These are phyloP conservation scores for Lipomyces starkeyi DNA, from an alignment of 805 yeast species.

Conservation along the genomic window DNA sequence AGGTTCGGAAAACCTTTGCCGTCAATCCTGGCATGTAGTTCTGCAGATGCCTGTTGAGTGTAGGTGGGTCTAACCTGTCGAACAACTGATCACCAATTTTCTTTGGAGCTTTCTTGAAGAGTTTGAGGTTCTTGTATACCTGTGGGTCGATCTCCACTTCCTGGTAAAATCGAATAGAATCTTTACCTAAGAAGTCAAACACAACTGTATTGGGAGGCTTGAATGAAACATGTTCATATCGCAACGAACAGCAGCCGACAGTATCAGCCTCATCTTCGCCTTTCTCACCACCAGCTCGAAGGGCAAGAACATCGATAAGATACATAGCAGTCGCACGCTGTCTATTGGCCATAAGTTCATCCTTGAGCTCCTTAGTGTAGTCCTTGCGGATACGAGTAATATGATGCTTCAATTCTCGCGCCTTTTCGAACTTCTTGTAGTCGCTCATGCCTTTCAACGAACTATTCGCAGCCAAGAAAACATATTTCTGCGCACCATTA, in stretches of 20 bases:
- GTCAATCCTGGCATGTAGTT: constrained; percentile 91
- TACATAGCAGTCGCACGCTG: constrained; percentile 95
- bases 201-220: constrained; percentile 84
- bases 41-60: constrained; percentile 85
- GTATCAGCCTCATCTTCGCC: constrained; percentile 98
- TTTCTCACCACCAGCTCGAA: constrained; percentile 98
- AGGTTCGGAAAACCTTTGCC: constrained; percentile 97
- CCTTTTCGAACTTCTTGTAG: constrained; percentile 89
- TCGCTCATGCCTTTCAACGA: constrained; percentile 91
- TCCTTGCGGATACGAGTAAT: constrained; percentile 76
- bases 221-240: constrained; percentile 86
- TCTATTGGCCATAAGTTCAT: constrained; percentile 78
- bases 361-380: constrained; percentile 71
- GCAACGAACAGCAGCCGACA: constrained; percentile 93
- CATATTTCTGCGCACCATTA: constrained; percentile 81
- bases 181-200: constrained; percentile 95
- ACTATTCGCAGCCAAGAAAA: constrained; percentile 87
- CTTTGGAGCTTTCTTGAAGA: constrained; percentile 89
- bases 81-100: constrained; percentile 90
- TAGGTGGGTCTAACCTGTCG: constrained; percentile 84
- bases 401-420: constrained; percentile 78
- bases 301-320: constrained; percentile 87
- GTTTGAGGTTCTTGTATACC: constrained; percentile 84
- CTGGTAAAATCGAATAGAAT: constrained; percentile 88
- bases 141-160: constrained; percentile 92